Percentiles rank a stretch among this genome's conserved stretches.
phyloP scores from a whole-genome alignment of 164 flowering plant species.

The Santalum album region DNA sequence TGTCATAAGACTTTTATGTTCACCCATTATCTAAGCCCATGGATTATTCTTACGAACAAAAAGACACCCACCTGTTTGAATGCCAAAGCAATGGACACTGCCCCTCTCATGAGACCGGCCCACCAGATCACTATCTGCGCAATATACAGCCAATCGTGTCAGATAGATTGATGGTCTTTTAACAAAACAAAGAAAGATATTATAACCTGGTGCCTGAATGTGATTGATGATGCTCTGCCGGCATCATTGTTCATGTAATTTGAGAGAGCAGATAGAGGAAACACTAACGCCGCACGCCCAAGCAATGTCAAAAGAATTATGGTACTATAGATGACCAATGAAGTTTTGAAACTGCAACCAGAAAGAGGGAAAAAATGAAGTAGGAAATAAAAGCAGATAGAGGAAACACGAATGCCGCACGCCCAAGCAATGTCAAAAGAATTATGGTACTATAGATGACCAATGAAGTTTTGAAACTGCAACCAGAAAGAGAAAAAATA shows the following conservation, averaged over 20 bases:
- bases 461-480: conserved; percentile 28
- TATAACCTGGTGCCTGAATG: conserved; percentile 43
- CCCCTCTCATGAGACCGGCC: conserved; percentile 68
- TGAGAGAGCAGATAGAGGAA: conserved; percentile 34
- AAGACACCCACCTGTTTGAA: conserved; percentile 32
- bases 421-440: conserved; percentile 37
- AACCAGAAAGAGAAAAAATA: too few relatives aligned
- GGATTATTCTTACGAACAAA: too few relatives aligned
- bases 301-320: conserved; percentile 33
- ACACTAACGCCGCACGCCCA: conserved; percentile 48
- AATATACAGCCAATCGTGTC: neutral
- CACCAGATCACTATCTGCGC: conserved; percentile 45
- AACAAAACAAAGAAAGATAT: too few relatives aligned
- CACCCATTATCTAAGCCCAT: neutral
- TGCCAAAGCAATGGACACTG: conserved; percentile 61
- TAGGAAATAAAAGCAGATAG: too few relatives aligned
- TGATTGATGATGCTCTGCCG: conserved; percentile 23
- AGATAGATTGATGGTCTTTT: neutral
- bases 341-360: conserved; percentile 24
- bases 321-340: too few relatives aligned
- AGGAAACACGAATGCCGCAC: conserved; percentile 50
- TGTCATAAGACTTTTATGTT: too few relatives aligned
- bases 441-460: too few relatives aligned
- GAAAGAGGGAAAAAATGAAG: too few relatives aligned
- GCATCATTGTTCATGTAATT: conserved; percentile 25